A percentile compares a stretch with the other conserved stretches of the same genome.
Evolutionary conservation across 306 rosid genomes (phyloP).

Genomic region (Prunus kanzakura): DNA sequence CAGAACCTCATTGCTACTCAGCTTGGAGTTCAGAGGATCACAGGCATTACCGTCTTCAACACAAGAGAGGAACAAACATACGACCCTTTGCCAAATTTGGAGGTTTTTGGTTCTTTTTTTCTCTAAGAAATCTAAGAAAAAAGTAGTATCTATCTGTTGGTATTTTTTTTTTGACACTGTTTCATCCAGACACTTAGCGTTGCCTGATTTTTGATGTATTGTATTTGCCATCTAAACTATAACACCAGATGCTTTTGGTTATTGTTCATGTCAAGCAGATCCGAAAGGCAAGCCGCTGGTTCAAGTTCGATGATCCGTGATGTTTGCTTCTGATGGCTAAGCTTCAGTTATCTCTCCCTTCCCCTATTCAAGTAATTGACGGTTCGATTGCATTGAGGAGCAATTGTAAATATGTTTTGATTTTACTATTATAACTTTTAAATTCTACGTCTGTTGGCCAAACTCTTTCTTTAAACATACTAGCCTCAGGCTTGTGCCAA

Average conservation of each 20-base stretch:
- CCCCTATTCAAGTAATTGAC: neutral
- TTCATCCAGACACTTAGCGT: neutral
- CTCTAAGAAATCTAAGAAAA: neutral
- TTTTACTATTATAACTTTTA: no score
- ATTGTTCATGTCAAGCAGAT: neutral
- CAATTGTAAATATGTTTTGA: neutral
- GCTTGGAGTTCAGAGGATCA: constrained; percentile 90
- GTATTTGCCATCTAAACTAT: neutral
- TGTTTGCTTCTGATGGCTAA: neutral
- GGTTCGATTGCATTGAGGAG: neutral
- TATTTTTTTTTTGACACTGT: neutral
- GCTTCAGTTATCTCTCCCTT: neutral
- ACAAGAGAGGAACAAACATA: constrained; percentile 65
- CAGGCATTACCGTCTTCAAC: constrained; percentile 75
- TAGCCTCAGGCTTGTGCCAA: no score
- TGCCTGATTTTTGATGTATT: neutral
- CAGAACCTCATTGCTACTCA: constrained; percentile 29
- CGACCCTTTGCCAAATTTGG: constrained; percentile 78
- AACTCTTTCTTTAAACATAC: no score
- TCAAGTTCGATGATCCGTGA: neutral
- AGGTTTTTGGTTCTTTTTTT: constrained; percentile 45
- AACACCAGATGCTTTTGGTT: neutral
- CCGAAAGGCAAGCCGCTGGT: neutral
- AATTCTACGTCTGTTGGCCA: no score
- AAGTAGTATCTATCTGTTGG: neutral